Conservation (phyloP, 2,329 filamentous ascomycete species). For the Phyllosticta ampelicida region DNA sequence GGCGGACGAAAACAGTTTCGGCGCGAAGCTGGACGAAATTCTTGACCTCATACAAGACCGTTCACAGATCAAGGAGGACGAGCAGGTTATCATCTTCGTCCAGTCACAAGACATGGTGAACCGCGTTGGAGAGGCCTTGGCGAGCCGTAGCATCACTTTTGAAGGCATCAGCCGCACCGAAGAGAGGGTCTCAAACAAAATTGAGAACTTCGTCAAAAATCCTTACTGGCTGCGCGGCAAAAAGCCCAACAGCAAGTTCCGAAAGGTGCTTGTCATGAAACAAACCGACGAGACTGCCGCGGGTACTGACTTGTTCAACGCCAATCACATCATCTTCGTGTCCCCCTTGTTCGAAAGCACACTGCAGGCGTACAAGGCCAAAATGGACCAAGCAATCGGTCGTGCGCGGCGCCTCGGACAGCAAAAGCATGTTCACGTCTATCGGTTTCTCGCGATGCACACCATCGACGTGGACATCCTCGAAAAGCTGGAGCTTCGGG, state of each 20-base stretch:
- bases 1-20: constrained; percentile 15
- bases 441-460: constrained; percentile 74
- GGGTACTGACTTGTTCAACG: constrained; percentile 49
- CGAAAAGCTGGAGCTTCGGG: constrained; percentile 30
- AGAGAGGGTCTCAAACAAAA: not conserved
- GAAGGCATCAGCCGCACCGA: constrained; percentile 25
- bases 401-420: constrained; percentile 50
- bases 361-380: constrained; percentile 44
- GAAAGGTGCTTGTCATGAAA: constrained; percentile 47
- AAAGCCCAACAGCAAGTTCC: constrained; percentile 5
- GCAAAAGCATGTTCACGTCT: constrained; percentile 45
- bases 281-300: constrained; percentile 47
- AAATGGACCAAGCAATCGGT: constrained; percentile 54
- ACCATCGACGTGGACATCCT: constrained; percentile 40
- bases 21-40: constrained; percentile 39
- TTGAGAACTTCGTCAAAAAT: not conserved
- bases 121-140: constrained; percentile 26
- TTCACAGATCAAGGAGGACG: constrained; percentile 20
- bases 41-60: constrained; percentile 35
- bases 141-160: constrained; percentile 21
- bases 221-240: constrained; percentile 3
- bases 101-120: constrained; percentile 39
- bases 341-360: constrained; percentile 42
- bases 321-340: constrained; percentile 56
- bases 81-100: constrained; percentile 47